phyloP scores from a whole-genome alignment of 1,284 basidiomycete species.

The Cryptococcus deneoformans region DNA sequence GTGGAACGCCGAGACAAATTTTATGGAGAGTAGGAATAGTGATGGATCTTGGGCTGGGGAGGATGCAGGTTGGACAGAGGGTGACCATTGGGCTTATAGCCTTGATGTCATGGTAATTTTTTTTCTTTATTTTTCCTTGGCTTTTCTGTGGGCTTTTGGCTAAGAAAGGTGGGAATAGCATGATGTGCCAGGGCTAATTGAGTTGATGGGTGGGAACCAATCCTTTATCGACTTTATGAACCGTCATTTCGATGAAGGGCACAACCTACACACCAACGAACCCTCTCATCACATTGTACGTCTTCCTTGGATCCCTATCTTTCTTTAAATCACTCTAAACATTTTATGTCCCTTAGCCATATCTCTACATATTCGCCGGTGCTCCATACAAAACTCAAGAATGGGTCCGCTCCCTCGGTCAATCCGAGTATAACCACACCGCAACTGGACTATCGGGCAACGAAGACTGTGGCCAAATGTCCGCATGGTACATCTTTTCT shows the following conservation, averaged over 20 bases:
- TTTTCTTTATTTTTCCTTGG: not conserved
- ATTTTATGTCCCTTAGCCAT: slow-evolving; percentile 47
- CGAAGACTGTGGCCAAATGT: slow-evolving; percentile 87
- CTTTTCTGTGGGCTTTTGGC: no score
- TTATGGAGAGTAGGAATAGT: slow-evolving; percentile 73
- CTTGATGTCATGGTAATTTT: slow-evolving; percentile 59
- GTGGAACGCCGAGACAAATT: slow-evolving; percentile 69
- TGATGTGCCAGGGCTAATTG: slow-evolving; percentile 63
- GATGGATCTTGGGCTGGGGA: slow-evolving; percentile 70
- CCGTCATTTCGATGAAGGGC: slow-evolving; percentile 69
- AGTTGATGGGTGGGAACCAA: slow-evolving; percentile 59
- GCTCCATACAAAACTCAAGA: slow-evolving; percentile 67
- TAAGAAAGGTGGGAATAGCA: slow-evolving; percentile 20
- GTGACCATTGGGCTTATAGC: slow-evolving; percentile 79
- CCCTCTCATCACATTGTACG: slow-evolving; percentile 49
- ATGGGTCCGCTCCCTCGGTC: slow-evolving; percentile 64
- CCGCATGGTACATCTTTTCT: slow-evolving; percentile 79
- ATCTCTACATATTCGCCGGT: slow-evolving; percentile 69
- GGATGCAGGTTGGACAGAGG: slow-evolving; percentile 73
- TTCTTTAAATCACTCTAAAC: not conserved
- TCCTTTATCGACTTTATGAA: slow-evolving; percentile 68
- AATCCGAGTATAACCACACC: slow-evolving; percentile 63
- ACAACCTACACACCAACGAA: slow-evolving; percentile 82
- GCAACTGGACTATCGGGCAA: slow-evolving; percentile 55
- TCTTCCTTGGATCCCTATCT: not conserved